Conservation (phyloP, 2,329 filamentous ascomycete species). For the Fusarium newnesense region DNA sequence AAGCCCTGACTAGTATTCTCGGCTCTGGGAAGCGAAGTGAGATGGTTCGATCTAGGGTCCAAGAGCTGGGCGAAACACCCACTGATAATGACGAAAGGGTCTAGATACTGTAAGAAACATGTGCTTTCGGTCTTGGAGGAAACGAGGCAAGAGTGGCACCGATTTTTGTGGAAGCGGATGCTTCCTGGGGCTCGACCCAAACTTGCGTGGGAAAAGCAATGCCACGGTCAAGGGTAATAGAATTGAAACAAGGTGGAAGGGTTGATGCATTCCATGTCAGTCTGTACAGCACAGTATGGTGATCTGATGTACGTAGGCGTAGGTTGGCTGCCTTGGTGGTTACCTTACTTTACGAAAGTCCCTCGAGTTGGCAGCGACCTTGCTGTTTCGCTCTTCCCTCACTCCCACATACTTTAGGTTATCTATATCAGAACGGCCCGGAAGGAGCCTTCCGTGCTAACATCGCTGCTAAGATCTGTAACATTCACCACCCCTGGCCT, state of each 20-base stretch:
- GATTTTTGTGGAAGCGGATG: background rate
- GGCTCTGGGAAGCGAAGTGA: conserved; percentile 2
- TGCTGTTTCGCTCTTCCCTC: background rate
- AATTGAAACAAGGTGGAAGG: background rate
- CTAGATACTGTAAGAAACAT: background rate
- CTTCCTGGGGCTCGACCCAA: conserved; percentile 5
- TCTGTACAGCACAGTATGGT: background rate
- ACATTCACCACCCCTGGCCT: background rate
- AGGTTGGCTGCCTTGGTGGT: background rate
- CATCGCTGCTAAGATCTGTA: background rate
- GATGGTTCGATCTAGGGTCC: background rate
- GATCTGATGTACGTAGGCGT: background rate
- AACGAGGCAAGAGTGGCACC: conserved; percentile 11
- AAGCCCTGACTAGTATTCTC: conserved; percentile 15
- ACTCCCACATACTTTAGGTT: background rate
- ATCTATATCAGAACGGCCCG: background rate
- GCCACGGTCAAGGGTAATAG: background rate
- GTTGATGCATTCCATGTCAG: background rate
- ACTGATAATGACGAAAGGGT: conserved; percentile 17
- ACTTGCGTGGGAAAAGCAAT: background rate
- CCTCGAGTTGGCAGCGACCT: background rate
- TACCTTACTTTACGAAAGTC: background rate
- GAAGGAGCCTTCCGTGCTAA: background rate
- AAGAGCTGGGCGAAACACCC: conserved; percentile 2
- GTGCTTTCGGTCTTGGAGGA: conserved; percentile 7